Evolutionary conservation across 23 red algal genomes (phyloP).

Genomic region (Gracilariopsis chorda): DNA sequence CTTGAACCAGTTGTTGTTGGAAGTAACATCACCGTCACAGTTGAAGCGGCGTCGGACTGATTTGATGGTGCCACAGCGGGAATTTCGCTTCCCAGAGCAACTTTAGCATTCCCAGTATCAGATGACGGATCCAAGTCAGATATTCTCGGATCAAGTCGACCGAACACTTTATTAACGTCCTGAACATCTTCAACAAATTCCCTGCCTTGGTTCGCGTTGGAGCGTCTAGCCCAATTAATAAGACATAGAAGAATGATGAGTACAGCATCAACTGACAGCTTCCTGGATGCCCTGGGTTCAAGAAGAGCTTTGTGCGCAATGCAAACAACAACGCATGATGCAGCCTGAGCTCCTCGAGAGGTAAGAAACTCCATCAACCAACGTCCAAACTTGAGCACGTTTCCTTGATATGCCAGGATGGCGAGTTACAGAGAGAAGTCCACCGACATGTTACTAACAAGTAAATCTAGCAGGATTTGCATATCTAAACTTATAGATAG

Average conservation of each 20-base stretch:
- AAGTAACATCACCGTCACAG: constrained; percentile 44
- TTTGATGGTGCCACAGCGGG: not conserved
- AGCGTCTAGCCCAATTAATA: not conserved
- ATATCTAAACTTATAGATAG: constrained; percentile 73
- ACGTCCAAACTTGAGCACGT: constrained; percentile 82
- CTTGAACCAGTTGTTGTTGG: constrained; percentile 1
- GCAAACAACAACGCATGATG: constrained; percentile 48
- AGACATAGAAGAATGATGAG: constrained; percentile 46
- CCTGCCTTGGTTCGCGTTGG: not conserved
- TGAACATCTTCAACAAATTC: constrained; percentile 43
- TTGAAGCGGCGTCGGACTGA: constrained; percentile 24
- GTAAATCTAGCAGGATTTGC: constrained; percentile 70
- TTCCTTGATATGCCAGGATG: constrained; percentile 73
- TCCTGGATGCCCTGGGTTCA: not conserved
- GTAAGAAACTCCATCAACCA: constrained; percentile 81
- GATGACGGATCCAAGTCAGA: constrained; percentile 7
- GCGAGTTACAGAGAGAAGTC: constrained; percentile 94
- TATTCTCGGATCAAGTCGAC: constrained; percentile 10
- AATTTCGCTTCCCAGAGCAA: constrained; percentile 23
- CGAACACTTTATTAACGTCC: constrained; percentile 15
- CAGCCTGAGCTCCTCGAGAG: constrained; percentile 53
- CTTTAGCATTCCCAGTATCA: constrained; percentile 21
- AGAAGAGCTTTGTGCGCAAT: constrained; percentile 47
- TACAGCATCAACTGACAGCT: constrained; percentile 39
- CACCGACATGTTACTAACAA: constrained; percentile 42